Conservation (phyloP, 1,284 basidiomycete genomes). For the Melanopsichium pennsylvanicum region DNA sequence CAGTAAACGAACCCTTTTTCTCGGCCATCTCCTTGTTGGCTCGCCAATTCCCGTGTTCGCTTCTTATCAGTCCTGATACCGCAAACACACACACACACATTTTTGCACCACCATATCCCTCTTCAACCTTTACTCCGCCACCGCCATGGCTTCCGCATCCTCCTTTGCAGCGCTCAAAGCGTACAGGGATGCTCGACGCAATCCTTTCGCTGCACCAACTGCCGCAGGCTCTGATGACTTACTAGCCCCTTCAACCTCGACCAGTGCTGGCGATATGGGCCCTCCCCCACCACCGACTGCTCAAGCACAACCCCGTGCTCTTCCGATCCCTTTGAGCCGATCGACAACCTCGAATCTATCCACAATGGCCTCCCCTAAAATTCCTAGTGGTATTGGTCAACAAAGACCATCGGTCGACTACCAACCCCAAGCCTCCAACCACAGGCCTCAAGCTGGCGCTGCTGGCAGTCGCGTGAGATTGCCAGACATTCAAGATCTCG, state of each 20-base stretch:
- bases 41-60: too few relatives aligned
- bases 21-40: too few relatives aligned
- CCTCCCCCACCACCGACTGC: conserved; percentile 5
- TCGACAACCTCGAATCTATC: not conserved
- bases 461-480: conserved; percentile 27
- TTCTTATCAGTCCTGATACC: too few relatives aligned
- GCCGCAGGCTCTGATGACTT: not conserved
- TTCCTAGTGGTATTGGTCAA: not conserved
- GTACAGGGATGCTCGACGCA: conserved; percentile 32
- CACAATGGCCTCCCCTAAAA: not conserved
- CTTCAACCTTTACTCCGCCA: not conserved
- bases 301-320: not conserved
- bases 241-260: not conserved
- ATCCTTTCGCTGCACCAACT: conserved; percentile 11
- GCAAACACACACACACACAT: too few relatives aligned
- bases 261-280: conserved; percentile 4
- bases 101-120: not conserved
- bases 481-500: conserved; percentile 38
- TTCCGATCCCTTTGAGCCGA: conserved; percentile 4
- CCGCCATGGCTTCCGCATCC: conserved; percentile 16
- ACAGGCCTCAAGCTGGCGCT: conserved; percentile 14
- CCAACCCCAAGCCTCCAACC: not conserved
- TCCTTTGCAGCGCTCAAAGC: conserved; percentile 42
- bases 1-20: too few relatives aligned
- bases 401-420: not conserved